Evolutionary conservation across 768 basidiomycete genomes (phyloP), one percentile per base, ranked within the genome.

Genomic region (Lyophyllum shimeji): DNA sequence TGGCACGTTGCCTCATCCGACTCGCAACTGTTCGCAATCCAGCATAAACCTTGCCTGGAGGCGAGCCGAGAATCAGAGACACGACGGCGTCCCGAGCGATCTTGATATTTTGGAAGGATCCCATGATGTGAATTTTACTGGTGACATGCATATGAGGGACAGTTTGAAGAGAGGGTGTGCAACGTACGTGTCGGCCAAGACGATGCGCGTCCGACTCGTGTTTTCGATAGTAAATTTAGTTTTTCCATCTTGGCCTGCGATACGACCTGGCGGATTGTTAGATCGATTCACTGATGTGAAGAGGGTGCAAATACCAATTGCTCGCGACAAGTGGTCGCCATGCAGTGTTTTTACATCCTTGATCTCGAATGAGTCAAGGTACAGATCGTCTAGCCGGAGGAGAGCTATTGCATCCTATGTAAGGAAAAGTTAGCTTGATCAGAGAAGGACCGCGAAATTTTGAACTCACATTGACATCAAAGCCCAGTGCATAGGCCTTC

Each of bases 151-250:
- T 42, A 56, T 53, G 50, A 51, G 59, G 18, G 50, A 37, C 7
- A 17, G 13, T 18, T 15, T n/a, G n/a, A 7, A 15, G 39, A 20
- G 11, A 50, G 21, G 46, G 3, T 42, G 27, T 24, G 23, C 52
- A 46, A 83, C 90, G 52, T 66, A 95, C 95, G 94, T 95, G 69
- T 99, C 97, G 11, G 97, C 97, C 40, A 99, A 84, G 45, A 99
- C 93, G 54, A 99, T 98, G n/a, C 97, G 89, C 24, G 97, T 99
- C 55, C 96, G 83, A 62, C 89, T 95, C 2, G 95, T 84, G 65
- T 98, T 99, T 76, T 99, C 97, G 53, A 99, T 98, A 1, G 95
- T 95, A 71, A 98, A 98, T 69, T 97, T 95, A 11, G 95, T 98
- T 76, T 98, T 98, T 43, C 97, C 97, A 60, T 97, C 95, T 69